Base-by-base conservation (phyloP, 140 eudicot genomes). In the Ambrosia hybrid region DNA sequence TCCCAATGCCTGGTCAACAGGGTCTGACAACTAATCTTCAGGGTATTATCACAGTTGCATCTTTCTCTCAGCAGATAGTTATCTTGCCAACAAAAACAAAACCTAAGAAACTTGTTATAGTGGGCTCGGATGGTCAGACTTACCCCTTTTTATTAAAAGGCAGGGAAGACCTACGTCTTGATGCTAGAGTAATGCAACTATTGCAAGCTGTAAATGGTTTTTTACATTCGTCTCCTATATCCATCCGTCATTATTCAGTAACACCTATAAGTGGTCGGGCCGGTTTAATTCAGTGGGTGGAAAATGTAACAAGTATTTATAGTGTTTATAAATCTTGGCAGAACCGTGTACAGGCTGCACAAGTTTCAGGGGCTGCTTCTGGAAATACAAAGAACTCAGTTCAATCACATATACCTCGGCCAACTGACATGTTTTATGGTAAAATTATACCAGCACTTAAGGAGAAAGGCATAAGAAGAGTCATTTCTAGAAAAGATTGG, bases 241-340 rank as follows among this genome's bases (percentile, higher is more conserved):
- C 85, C 17, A 79, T 95, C 61, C 90, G 99, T 13, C 80, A 86
- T 83, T 95, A 95, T 76, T 91, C 97, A 9, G 99, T 95, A 76
- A 95, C 97, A 68, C 99, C 99, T 51, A 86, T 95, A 41, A 91
- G 99, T 79, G 99, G 99, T 17, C 87, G 97, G 71, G 99, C 99
- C 43, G 99, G 99, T 73, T 84, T 95, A 56, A 91, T 91, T 83
- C 99, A 88, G 77, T 95, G 99, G 99, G 99, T 95, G 76, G 97
- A 91, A 78, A 91, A 91, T 67, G 97, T 95, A 16, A 83, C 81
- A 57, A 95, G 99, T 78, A 91, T 95, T 36, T 95, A 95, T 70
- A 88, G 90, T 59, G 94, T 91, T 26, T 95, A 86, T 51, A 95
- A 95, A 76, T 88, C 96, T 71, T 90, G 99, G 99, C 99, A 95